phyloP scores from a whole-genome alignment of 768 basidiomycete genomes.

The Pleurotus salmoneostramineus region DNA sequence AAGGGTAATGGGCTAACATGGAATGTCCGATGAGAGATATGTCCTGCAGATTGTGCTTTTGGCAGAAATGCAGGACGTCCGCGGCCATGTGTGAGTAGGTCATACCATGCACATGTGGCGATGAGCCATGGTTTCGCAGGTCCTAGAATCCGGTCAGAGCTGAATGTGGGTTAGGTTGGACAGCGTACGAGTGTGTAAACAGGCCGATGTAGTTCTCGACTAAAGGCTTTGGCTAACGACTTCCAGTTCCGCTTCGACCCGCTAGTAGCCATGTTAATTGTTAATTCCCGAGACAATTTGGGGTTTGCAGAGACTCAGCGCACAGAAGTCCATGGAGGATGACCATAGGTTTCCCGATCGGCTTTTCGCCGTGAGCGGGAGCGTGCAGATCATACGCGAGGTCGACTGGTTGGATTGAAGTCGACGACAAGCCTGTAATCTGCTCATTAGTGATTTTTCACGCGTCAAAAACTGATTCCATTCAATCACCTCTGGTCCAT shows the following conservation, averaged over 20 bases:
- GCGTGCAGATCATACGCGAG: conserved; percentile 14
- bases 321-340: conserved; percentile 68
- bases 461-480: background rate
- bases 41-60: conserved; percentile 45
- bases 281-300: background rate
- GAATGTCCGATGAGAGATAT: conserved; percentile 86
- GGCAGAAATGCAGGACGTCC: conserved; percentile 71
- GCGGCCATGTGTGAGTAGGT: conserved; percentile 76
- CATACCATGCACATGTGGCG: conserved; percentile 72
- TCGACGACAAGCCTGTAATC: background rate
- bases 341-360: conserved; percentile 39
- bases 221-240: conserved; percentile 73
- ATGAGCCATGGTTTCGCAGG: conserved; percentile 85
- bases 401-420: conserved; percentile 8
- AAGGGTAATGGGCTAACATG: conserved; percentile 51
- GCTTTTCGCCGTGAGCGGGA: conserved; percentile 17
- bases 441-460: background rate
- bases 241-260: conserved; percentile 91
- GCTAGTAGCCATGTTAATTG: conserved; percentile 29
- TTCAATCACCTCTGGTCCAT: too few relatives aligned
- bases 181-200: conserved; percentile 67
- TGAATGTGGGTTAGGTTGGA: background rate
- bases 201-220: conserved; percentile 57
- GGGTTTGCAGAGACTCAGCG: conserved; percentile 14
- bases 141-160: conserved; percentile 41